Conservation (phyloP, 495 filamentous ascomycete species). For the Darksidea phi region DNA sequence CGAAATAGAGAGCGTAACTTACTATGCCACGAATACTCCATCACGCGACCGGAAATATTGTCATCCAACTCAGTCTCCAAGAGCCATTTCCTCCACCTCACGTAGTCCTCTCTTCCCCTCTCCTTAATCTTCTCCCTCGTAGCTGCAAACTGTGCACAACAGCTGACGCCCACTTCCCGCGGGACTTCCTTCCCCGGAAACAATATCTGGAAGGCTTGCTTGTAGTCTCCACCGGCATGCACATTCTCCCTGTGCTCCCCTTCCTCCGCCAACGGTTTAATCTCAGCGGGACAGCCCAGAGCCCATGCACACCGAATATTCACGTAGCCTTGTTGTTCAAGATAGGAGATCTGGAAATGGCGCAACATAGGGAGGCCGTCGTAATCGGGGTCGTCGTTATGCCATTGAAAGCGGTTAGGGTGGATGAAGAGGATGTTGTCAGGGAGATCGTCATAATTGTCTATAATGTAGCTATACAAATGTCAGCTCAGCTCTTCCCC, state of each 20-base stretch:
- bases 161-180: conserved; percentile 47
- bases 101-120: conserved; percentile 48
- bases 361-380: conserved; percentile 48
- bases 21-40: conserved; percentile 57
- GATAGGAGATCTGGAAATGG: conserved; percentile 55
- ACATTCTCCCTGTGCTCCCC: conserved; percentile 38
- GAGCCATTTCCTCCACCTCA: conserved; percentile 48
- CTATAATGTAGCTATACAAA: conserved; percentile 34
- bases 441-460: conserved; percentile 35
- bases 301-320: conserved; percentile 66
- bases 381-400: conserved; percentile 39
- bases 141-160: conserved; percentile 54
- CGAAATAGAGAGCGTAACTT: conserved; percentile 6
- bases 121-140: conserved; percentile 46
- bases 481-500: neutral
- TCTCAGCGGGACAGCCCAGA: conserved; percentile 61
- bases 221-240: conserved; percentile 53
- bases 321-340: conserved; percentile 58
- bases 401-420: conserved; percentile 35
- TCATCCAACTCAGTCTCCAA: conserved; percentile 47
- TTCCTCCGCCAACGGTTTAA: conserved; percentile 52
- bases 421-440: conserved; percentile 35
- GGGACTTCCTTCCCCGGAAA: conserved; percentile 49
- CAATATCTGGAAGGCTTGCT: conserved; percentile 54
- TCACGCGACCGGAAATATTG: conserved; percentile 48